Evolutionary conservation across 495 filamentous ascomycete genomes (phyloP).

Genomic region (Podospora appendiculata): DNA sequence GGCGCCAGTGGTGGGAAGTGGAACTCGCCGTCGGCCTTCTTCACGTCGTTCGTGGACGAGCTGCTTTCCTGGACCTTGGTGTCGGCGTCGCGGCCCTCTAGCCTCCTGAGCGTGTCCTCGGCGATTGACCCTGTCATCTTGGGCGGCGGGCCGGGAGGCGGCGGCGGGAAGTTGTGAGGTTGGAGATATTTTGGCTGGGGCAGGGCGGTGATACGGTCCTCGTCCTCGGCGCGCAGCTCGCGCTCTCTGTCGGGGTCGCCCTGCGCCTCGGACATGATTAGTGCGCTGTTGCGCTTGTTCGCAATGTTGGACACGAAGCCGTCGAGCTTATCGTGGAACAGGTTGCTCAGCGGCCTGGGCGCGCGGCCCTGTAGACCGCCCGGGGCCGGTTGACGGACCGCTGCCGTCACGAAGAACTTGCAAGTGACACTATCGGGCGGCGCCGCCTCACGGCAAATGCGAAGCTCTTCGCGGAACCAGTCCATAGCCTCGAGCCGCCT

Average conservation of each 20-base stretch:
- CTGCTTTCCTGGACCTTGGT: constrained; percentile 6
- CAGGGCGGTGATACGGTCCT: constrained; percentile 77
- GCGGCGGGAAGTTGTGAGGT: constrained; percentile 36
- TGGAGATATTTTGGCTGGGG: constrained; percentile 54
- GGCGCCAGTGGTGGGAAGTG: constrained; percentile 45
- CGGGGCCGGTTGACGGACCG: constrained; percentile 39
- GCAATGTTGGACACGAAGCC: constrained; percentile 73
- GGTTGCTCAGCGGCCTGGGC: constrained; percentile 54
- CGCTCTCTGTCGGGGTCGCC: constrained; percentile 72
- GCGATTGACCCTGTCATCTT: constrained; percentile 25
- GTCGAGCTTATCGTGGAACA: constrained; percentile 77
- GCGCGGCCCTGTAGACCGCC: constrained; percentile 36
- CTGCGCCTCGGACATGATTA: constrained; percentile 71
- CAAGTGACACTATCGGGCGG: constrained; percentile 79
- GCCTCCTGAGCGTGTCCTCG: constrained; percentile 34
- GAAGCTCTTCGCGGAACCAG: constrained; percentile 94
- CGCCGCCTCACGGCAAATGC: constrained; percentile 79
- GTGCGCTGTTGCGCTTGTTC: constrained; percentile 70
- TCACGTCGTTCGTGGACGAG: constrained; percentile 8
- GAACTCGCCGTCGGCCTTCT: constrained; percentile 38
- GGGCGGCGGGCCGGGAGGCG: constrained; percentile 35
- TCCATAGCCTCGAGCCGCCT: constrained; percentile 88
- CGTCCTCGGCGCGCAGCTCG: constrained; percentile 75
- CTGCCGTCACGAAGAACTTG: constrained; percentile 85
- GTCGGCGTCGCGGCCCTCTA: constrained; percentile 31